Conservation (phyloP, 2,329 filamentous ascomycete genomes). For the Ophiostoma himal-ulmi region DNA sequence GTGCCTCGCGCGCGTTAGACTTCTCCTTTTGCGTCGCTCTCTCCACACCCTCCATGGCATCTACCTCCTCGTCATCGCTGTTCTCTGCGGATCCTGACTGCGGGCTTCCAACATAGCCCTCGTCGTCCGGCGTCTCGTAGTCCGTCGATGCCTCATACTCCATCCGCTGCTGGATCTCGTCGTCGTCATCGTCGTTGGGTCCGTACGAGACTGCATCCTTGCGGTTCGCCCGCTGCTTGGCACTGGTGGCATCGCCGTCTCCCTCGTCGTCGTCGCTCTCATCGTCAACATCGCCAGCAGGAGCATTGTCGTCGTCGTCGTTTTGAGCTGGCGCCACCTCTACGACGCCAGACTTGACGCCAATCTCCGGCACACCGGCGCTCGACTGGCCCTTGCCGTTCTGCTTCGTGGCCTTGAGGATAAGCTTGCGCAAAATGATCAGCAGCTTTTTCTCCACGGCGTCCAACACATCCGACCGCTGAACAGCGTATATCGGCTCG, state of each 20-base stretch:
- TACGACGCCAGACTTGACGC: slow-evolving; percentile 47
- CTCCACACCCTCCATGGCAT: slow-evolving; percentile 34
- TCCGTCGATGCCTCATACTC: slow-evolving; percentile 49
- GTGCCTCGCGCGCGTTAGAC: slow-evolving; percentile 51
- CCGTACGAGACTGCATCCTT: slow-evolving; percentile 82
- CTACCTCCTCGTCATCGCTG: slow-evolving; percentile 21
- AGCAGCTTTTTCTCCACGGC: slow-evolving; percentile 79
- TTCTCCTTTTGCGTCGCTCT: slow-evolving; percentile 25
- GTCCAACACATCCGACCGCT: slow-evolving; percentile 66
- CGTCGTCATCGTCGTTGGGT: slow-evolving; percentile 86
- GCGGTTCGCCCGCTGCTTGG: slow-evolving; percentile 70
- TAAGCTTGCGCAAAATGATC: slow-evolving; percentile 61
- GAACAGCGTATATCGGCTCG: slow-evolving; percentile 76
- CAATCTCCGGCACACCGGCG: slow-evolving; percentile 70
- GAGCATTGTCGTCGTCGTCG: slow-evolving; percentile 27
- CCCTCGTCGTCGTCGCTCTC: slow-evolving; percentile 67
- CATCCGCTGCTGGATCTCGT: slow-evolving; percentile 61
- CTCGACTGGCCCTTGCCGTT: slow-evolving; percentile 58
- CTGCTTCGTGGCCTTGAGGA: slow-evolving; percentile 78
- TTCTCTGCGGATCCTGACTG: slow-evolving; percentile 30
- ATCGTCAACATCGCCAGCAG: slow-evolving; percentile 46
- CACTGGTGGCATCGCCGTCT: slow-evolving; percentile 70
- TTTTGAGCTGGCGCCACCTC: slow-evolving; percentile 43
- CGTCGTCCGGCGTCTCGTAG: slow-evolving; percentile 46
- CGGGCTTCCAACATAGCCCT: slow-evolving; percentile 48